These are phyloP conservation scores for Mitragyna speciosa DNA, from an alignment of 257 asterid genomes.

Conservation along the genomic window DNA sequence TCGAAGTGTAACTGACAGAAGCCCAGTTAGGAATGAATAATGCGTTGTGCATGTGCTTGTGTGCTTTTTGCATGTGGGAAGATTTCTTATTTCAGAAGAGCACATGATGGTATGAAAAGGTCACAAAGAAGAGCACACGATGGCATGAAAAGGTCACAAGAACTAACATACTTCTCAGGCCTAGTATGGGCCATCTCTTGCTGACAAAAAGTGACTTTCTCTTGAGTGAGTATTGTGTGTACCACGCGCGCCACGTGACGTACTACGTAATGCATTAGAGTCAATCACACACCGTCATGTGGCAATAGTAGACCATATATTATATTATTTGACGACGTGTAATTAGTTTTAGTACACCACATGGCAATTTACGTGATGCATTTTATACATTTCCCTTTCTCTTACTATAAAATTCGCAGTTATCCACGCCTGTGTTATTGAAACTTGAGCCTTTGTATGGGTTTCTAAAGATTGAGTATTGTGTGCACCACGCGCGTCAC, in stretches of 20 bases:
- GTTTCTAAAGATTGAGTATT: too few species aligned
- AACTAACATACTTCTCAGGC: slow-evolving; percentile 27
- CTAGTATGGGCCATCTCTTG: slow-evolving; percentile 21
- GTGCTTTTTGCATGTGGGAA: slow-evolving; percentile 34
- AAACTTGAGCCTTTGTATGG: too few species aligned
- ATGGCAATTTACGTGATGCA: too few species aligned
- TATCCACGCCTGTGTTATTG: background rate
- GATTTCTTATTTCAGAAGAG: slow-evolving; percentile 27
- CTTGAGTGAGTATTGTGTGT: too few species aligned
- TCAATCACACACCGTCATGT: too few species aligned
- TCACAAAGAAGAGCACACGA: slow-evolving; percentile 37
- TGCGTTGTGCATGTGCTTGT: background rate
- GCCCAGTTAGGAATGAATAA: background rate
- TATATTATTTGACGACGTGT: too few species aligned
- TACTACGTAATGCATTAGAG: too few species aligned
- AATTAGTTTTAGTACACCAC: too few species aligned
- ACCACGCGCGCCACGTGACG: too few species aligned
- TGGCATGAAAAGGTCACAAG: slow-evolving; percentile 12
- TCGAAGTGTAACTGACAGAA: background rate
- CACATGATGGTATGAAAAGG: slow-evolving; percentile 35
- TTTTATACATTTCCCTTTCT: too few species aligned
- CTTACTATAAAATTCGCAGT: background rate
- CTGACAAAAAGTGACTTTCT: slow-evolving; percentile 3
- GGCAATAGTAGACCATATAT: too few species aligned
- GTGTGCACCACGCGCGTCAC: too few species aligned